Evolutionary conservation across 176 grass and related monocot genomes (phyloP).

Genomic region (Luzula sylvatica): DNA sequence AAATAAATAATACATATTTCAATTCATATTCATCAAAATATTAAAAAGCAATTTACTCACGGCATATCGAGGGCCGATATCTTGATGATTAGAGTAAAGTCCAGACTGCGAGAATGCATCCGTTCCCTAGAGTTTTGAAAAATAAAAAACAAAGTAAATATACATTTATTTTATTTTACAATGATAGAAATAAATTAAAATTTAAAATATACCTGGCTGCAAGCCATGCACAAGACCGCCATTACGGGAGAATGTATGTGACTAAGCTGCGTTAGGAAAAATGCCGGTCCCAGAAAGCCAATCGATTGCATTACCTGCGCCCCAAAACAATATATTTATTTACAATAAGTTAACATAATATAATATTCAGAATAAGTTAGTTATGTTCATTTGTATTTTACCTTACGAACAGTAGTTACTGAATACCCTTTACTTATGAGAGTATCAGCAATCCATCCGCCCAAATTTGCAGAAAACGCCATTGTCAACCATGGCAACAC

Average conservation of each 20-base stretch:
- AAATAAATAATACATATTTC: conserved; percentile 17
- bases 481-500: conserved; percentile 94
- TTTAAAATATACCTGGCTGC: conserved; percentile 66
- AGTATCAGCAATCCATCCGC: conserved; percentile 98
- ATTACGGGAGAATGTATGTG: conserved; percentile 73
- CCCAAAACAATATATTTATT: conserved; percentile 14
- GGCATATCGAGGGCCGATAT: conserved; percentile 82
- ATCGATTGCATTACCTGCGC: conserved; percentile 97
- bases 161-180: not conserved
- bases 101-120: conserved; percentile 97
- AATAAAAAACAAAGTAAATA: not conserved
- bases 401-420: conserved; percentile 88
- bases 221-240: conserved; percentile 90
- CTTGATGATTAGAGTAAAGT: conserved; percentile 95
- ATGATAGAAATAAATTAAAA: conserved; percentile 13
- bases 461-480: conserved; percentile 90
- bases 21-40: not conserved
- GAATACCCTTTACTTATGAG: conserved; percentile 91
- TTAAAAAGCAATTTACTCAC: conserved; percentile 24
- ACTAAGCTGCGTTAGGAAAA: conserved; percentile 96
- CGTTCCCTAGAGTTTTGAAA: conserved; percentile 45
- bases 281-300: conserved; percentile 92
- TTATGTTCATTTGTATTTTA: conserved; percentile 14
- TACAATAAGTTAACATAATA: conserved; percentile 4
- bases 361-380: not conserved